These are phyloP conservation scores for Zygosaccharomyces sapae DNA, from an alignment of 1,139 yeast species.

Conservation along the genomic window DNA sequence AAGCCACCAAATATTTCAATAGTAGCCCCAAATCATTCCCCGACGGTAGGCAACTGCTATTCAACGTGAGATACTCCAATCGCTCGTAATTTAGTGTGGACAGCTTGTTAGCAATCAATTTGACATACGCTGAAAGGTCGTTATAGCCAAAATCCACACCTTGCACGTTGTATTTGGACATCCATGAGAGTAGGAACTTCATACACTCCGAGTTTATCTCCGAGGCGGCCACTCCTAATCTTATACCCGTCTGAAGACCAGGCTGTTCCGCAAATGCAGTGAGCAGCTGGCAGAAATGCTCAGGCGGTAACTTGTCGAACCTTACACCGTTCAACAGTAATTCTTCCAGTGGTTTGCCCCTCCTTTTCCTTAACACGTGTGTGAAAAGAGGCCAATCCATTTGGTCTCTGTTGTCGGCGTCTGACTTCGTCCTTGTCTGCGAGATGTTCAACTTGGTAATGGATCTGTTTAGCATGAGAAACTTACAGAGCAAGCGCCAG, in stretches of 20 bases:
- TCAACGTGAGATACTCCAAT: slow-evolving; percentile 61
- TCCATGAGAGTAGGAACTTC: slow-evolving; percentile 56
- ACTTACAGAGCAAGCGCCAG: slow-evolving; percentile 74
- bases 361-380: slow-evolving; percentile 52
- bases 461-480: slow-evolving; percentile 54
- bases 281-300: slow-evolving; percentile 49
- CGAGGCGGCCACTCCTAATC: slow-evolving; percentile 75
- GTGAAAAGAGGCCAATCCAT: slow-evolving; percentile 77
- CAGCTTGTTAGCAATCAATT: slow-evolving; percentile 38
- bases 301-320: slow-evolving; percentile 42
- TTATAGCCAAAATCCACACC: slow-evolving; percentile 87
- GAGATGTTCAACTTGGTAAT: slow-evolving; percentile 73
- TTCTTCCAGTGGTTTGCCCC: slow-evolving; percentile 67
- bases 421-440: slow-evolving; percentile 61
- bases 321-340: slow-evolving; percentile 78
- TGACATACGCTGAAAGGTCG: slow-evolving; percentile 54
- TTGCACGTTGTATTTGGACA: slow-evolving; percentile 52
- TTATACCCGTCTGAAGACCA: slow-evolving; percentile 43
- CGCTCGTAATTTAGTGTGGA: slow-evolving; percentile 23
- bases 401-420: slow-evolving; percentile 55
- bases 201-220: slow-evolving; percentile 59
- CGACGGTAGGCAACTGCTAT: slow-evolving; percentile 57
- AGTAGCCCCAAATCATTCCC: slow-evolving; percentile 53
- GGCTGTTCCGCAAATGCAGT: slow-evolving; percentile 36
- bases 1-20: slow-evolving; percentile 47